Evolutionary conservation across 768 basidiomycete species (phyloP).

Genomic region (Strobilomyces confusus): DNA sequence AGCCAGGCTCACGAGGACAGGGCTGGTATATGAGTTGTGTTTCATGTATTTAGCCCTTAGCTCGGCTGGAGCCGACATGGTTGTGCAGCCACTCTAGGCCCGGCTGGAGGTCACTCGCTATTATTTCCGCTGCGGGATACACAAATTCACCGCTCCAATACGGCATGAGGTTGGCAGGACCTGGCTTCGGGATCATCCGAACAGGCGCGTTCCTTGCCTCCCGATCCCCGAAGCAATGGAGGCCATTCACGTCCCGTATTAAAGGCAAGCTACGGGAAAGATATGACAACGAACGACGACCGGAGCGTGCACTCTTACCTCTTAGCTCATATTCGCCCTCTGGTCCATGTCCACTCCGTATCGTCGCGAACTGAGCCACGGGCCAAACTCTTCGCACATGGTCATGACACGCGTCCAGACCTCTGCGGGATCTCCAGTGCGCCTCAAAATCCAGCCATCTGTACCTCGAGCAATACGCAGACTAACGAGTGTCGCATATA

Average conservation of each 20-base stretch:
- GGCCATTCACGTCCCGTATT: not conserved
- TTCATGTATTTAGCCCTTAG: too few species aligned
- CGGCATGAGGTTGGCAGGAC: not conserved
- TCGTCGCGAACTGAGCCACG: not conserved
- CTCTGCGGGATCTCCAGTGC: not conserved
- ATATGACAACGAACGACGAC: not conserved
- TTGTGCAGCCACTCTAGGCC: not conserved
- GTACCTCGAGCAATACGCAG: not conserved
- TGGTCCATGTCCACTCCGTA: not conserved
- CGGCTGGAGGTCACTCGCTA: too few species aligned
- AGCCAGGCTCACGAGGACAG: too few species aligned
- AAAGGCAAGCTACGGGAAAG: not conserved
- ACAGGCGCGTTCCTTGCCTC: not conserved
- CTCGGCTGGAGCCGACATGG: too few species aligned
- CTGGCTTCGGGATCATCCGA: not conserved
- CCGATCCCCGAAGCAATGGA: not conserved
- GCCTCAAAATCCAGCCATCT: not conserved
- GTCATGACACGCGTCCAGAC: not conserved
- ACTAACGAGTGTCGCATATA: not conserved
- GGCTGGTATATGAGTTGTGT: too few species aligned
- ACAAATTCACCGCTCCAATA: not conserved
- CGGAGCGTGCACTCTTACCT: not conserved
- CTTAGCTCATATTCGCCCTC: not conserved
- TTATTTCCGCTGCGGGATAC: not conserved
- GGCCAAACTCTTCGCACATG: not conserved